Conservation (phyloP, 169 alveolate genomes). For the Plasmodium knowlesi region DNA sequence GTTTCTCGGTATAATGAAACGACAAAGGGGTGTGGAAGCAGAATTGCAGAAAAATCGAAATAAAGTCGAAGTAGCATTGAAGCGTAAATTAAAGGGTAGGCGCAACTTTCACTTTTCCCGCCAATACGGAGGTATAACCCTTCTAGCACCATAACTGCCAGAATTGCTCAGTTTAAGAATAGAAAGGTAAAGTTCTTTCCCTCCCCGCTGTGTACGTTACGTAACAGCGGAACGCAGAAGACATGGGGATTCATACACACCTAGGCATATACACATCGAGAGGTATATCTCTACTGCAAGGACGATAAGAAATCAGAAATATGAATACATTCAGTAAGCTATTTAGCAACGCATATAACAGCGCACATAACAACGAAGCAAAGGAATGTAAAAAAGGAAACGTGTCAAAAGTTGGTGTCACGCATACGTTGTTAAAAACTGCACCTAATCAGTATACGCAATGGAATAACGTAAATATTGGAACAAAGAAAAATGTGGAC, state of each 20-base stretch:
- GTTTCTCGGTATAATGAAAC: neutral
- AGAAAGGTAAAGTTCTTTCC: neutral
- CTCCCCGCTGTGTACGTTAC: neutral
- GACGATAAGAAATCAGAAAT: neutral
- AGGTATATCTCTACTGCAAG: neutral
- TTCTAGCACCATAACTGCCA: neutral
- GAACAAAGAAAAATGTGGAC: constrained; percentile 1
- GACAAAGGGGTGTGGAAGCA: neutral
- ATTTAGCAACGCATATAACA: constrained; percentile 5
- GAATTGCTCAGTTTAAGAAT: neutral
- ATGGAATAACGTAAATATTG: neutral
- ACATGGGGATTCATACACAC: neutral
- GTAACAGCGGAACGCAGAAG: neutral
- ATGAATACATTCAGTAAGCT: constrained; percentile 46
- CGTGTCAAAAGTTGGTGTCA: neutral
- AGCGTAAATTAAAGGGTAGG: neutral
- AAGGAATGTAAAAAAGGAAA: constrained; percentile 24
- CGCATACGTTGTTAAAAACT: constrained; percentile 8
- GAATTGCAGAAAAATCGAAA: neutral
- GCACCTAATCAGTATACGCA: neutral
- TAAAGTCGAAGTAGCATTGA: neutral
- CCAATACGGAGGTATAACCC: neutral
- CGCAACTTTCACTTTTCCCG: neutral
- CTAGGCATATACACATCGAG: neutral
- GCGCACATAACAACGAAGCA: constrained; percentile 6